These are phyloP conservation scores for Dioscorea alata DNA, from an alignment of 106 monocot species.

Conservation along the genomic window DNA sequence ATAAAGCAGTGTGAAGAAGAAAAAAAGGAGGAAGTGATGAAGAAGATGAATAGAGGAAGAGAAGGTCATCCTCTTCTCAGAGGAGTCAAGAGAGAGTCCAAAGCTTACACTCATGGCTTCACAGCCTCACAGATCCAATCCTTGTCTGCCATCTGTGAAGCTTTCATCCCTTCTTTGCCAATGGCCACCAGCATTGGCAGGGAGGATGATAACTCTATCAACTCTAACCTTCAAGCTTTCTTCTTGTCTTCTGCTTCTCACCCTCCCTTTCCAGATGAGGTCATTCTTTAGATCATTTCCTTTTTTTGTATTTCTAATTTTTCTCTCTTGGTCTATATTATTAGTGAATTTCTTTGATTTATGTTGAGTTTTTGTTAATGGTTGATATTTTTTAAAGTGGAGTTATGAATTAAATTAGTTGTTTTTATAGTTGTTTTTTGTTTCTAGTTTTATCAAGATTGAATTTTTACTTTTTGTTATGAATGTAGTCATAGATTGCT, in stretches of 20 bases:
- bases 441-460: no score
- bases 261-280: slow-evolving; percentile 63
- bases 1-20: neutral
- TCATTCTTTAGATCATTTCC: neutral
- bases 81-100: slow-evolving; percentile 20
- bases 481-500: no score
- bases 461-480: no score
- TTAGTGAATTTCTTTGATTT: no score
- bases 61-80: slow-evolving; percentile 52
- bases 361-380: no score
- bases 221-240: slow-evolving; percentile 43
- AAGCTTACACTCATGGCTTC: slow-evolving; percentile 45
- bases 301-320: no score
- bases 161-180: slow-evolving; percentile 51
- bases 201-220: slow-evolving; percentile 23
- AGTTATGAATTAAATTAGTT: no score
- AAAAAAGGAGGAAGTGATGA: neutral
- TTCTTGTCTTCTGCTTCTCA: slow-evolving; percentile 48
- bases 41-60: neutral
- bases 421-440: no score
- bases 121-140: slow-evolving; percentile 36
- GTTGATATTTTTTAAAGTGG: no score
- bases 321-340: no score
- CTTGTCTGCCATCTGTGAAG: slow-evolving; percentile 63
- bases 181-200: slow-evolving; percentile 29